These are phyloP conservation scores for Raddia distichophylla DNA, from an alignment of 176 grass and related monocot genomes.

Conservation along the genomic window DNA sequence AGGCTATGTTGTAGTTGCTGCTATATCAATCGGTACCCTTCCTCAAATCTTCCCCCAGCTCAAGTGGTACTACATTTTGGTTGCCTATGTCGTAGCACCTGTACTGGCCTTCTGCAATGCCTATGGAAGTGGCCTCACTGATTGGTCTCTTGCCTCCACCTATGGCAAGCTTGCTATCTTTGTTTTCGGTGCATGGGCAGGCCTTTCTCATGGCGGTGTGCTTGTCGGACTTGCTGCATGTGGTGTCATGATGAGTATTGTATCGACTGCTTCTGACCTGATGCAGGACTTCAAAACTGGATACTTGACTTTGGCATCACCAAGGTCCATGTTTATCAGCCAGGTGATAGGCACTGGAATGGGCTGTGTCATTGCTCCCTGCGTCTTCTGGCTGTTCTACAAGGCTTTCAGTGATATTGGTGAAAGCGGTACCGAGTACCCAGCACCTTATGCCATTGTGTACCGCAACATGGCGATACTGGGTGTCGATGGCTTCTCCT, in stretches of 20 bases:
- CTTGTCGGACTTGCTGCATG: slow-evolving; percentile 82
- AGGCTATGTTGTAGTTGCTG: slow-evolving; percentile 64
- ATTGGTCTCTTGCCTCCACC: slow-evolving; percentile 93
- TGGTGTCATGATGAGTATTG: slow-evolving; percentile 98
- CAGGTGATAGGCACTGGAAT: slow-evolving; percentile 89
- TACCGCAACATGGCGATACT: slow-evolving; percentile 96
- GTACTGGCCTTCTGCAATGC: slow-evolving; percentile 93
- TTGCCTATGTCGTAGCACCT: slow-evolving; percentile 76
- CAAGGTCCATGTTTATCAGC: slow-evolving; percentile 91
- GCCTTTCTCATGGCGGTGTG: slow-evolving; percentile 66
- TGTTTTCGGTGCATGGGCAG: slow-evolving; percentile 87
- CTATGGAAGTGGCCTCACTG: slow-evolving; percentile 92
- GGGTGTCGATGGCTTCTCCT: slow-evolving; percentile 67
- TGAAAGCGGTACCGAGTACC: slow-evolving; percentile 58
- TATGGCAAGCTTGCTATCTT: slow-evolving; percentile 98
- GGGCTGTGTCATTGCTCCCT: slow-evolving; percentile 82
- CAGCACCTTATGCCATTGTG: slow-evolving; percentile 91
- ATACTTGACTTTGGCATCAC: slow-evolving; percentile 88
- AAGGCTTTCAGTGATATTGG: slow-evolving; percentile 85
- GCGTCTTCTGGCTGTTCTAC: slow-evolving; percentile 94
- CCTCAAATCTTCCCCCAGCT: slow-evolving; percentile 86
- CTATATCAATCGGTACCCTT: slow-evolving; percentile 65
- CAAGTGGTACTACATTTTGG: slow-evolving; percentile 84
- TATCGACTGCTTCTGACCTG: slow-evolving; percentile 85
- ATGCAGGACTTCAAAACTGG: slow-evolving; percentile 99